A percentile compares a stretch with the other conserved stretches of the same genome.
Conservation (phyloP, 306 rosid species). For the Ormosia emarginata region DNA sequence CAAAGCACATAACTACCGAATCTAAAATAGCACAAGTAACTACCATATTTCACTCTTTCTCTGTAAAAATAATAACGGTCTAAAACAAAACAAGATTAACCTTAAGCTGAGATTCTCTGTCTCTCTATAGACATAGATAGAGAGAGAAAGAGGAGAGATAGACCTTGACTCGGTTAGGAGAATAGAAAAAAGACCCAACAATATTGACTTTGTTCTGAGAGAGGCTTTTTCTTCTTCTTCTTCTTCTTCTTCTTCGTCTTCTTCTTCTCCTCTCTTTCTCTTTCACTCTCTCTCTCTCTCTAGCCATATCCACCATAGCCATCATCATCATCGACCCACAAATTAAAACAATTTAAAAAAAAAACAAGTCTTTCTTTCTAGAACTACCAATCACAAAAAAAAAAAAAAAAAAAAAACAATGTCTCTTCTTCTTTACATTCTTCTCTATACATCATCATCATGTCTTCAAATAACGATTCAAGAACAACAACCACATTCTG, state of each 20-base stretch:
- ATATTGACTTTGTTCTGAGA: neutral
- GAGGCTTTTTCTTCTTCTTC: neutral
- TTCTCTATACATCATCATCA: neutral
- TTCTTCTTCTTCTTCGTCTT: neutral
- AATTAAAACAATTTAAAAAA: neutral
- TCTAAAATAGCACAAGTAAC: conserved; percentile 17
- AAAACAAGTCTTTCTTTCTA: neutral
- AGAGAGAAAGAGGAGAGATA: neutral
- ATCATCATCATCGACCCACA: neutral
- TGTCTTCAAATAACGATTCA: neutral
- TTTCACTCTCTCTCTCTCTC: neutral
- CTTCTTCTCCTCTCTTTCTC: neutral
- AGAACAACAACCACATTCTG: neutral
- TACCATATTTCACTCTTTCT: neutral
- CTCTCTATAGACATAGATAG: neutral
- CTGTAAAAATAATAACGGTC: neutral
- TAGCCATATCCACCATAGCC: neutral
- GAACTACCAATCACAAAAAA: neutral
- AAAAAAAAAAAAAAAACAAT: neutral
- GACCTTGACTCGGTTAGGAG: conserved; percentile 2
- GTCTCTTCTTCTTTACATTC: neutral
- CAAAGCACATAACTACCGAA: neutral
- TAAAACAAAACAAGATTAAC: neutral
- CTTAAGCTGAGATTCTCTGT: neutral
- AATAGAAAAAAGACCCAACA: neutral